phyloP scores from a whole-genome alignment of 83 land plant genomes.

The Picea abies region DNA sequence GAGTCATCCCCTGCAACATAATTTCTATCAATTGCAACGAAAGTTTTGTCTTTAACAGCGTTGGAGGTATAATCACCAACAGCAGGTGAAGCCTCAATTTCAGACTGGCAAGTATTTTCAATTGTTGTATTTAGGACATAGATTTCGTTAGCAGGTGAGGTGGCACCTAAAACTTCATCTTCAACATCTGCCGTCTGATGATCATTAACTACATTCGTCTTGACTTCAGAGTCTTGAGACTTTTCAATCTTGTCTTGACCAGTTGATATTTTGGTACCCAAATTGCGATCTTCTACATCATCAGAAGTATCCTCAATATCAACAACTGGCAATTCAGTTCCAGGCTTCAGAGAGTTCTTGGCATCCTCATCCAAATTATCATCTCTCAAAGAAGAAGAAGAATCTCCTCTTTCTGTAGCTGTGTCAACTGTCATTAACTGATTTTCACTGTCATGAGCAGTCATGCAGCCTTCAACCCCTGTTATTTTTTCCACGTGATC shows the following conservation, averaged over 20 bases:
- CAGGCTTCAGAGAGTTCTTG: not conserved
- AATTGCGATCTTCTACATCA: not conserved
- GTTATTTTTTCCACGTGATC: not conserved
- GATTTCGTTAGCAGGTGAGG: not conserved
- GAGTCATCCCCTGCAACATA: not conserved
- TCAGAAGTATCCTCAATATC: not conserved
- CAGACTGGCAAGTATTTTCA: not conserved
- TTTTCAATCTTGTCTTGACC: not conserved
- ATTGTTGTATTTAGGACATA: not conserved
- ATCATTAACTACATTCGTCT: not conserved
- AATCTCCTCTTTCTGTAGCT: not conserved
- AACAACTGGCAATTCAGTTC: not conserved
- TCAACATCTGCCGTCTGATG: not conserved
- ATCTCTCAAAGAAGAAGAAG: not conserved
- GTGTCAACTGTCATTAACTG: not conserved
- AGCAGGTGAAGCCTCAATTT: not conserved
- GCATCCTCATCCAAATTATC: not conserved
- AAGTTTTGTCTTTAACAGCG: not conserved
- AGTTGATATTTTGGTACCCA: not conserved
- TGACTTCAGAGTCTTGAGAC: not conserved
- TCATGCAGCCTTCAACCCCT: not conserved
- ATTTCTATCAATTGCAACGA: not conserved
- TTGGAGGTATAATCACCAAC: not conserved
- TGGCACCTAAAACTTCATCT: not conserved
- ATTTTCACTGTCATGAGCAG: not conserved